phyloP scores from a whole-genome alignment of 257 asterid genomes.

The Parsonsia alboflavescens region DNA sequence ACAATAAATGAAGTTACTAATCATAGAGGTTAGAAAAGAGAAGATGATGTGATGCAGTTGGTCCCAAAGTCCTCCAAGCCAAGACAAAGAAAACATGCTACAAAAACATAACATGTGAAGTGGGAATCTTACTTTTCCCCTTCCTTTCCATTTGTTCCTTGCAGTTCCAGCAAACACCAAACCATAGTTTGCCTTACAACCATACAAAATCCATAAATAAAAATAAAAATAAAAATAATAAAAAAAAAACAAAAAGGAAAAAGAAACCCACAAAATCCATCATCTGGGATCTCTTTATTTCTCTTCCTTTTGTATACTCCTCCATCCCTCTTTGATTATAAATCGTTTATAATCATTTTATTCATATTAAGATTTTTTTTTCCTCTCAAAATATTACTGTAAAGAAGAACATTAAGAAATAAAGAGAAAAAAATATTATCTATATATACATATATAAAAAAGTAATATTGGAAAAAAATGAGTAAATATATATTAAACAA shows the following conservation, averaged over 20 bases:
- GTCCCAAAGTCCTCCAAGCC: conserved; percentile 24
- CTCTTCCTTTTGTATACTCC: neutral
- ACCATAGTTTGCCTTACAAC: conserved; percentile 8
- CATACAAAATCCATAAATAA: neutral
- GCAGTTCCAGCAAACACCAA: conserved; percentile 27
- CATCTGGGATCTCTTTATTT: neutral
- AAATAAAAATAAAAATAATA: neutral
- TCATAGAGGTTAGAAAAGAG: neutral
- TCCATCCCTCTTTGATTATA: too few relatives aligned
- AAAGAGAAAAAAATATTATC: too few relatives aligned
- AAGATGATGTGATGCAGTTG: conserved; percentile 26
- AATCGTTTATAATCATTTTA: too few relatives aligned
- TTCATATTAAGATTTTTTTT: too few relatives aligned
- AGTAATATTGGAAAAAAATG: too few relatives aligned
- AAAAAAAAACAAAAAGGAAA: too few relatives aligned
- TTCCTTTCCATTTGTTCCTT: conserved; percentile 31
- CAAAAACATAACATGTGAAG: conserved; percentile 34
- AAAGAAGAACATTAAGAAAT: too few relatives aligned
- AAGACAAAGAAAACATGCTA: conserved; percentile 32
- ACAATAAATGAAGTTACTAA: conserved; percentile 1
- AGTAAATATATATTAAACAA: too few relatives aligned
- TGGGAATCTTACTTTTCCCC: conserved; percentile 35
- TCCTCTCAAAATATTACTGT: too few relatives aligned
- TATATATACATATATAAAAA: too few relatives aligned
- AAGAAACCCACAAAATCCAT: too few relatives aligned